phyloP scores from a whole-genome alignment of 495 filamentous ascomycete species.

The Hyaloscypha hepaticicola region DNA sequence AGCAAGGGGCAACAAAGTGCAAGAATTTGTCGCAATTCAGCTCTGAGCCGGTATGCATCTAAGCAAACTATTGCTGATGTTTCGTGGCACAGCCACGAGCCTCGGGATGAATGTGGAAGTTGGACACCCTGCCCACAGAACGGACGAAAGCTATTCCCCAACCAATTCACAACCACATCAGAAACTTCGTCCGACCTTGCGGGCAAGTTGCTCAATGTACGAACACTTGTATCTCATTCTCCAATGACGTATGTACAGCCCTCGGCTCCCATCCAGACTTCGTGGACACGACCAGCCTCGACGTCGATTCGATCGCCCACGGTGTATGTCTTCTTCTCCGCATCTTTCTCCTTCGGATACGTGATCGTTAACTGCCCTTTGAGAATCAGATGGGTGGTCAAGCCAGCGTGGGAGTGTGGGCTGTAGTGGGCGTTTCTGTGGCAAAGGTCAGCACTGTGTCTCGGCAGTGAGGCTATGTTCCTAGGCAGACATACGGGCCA shows the following conservation, averaged over 20 bases:
- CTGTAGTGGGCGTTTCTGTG: constrained; percentile 68
- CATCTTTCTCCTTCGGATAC: constrained; percentile 64
- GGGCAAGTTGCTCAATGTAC: not conserved
- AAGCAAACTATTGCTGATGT: too few relatives aligned
- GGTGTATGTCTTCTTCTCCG: constrained; percentile 65
- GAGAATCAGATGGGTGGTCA: constrained; percentile 78
- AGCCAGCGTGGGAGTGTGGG: constrained; percentile 66
- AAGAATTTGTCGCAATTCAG: not conserved
- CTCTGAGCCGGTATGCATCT: too few relatives aligned
- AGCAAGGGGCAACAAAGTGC: not conserved
- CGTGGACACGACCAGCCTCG: constrained; percentile 66
- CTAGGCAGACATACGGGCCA: constrained; percentile 51
- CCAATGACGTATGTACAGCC: constrained; percentile 89
- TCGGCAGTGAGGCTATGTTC: constrained; percentile 1
- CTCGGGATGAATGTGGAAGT: too few relatives aligned
- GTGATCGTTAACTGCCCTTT: constrained; percentile 67
- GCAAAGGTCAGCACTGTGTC: constrained; percentile 22
- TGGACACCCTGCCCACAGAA: too few relatives aligned
- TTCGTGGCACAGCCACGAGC: too few relatives aligned
- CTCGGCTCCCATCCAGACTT: constrained; percentile 77
- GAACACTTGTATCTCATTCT: constrained; percentile 46
- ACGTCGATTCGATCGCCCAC: constrained; percentile 74
- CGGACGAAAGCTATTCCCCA: too few relatives aligned
- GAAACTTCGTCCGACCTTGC: too few relatives aligned
- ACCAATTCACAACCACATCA: too few relatives aligned